Base-by-base conservation (phyloP, 176 grass and related monocot genomes). In the Ensete ventricosum region DNA sequence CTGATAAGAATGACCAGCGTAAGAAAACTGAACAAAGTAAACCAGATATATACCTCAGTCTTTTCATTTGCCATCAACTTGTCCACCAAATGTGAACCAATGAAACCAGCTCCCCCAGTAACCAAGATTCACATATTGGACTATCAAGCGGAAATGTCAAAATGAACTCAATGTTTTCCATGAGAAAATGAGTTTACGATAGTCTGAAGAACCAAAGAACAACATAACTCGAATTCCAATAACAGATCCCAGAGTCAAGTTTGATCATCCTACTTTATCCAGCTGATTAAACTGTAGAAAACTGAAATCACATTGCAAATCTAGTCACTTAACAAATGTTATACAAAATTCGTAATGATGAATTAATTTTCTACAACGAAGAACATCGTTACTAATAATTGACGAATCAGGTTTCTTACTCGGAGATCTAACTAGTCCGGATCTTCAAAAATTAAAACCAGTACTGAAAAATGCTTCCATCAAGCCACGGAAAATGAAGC, bases 31-130 rank as follows among this genome's bases (percentile, higher is more conserved):
- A 16, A 9, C 14, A 12, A 69, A 67, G 62, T 54, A 34, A 48
- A 14, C 57, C 50, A 17, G 55, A 17, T 10, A 74, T 24, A 78
- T 73, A 84, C 82, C 82, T 84, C 93, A 71, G 85, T 96, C 20
- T 90, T 74, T 17, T 86, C 93, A 79, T 89, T 86, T 80, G 89
- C 87, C 78, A 96, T 81, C 62, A 96, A 72, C 73, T 88, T 87
- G 85, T 96, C 93, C 13, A 96, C 93, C 73, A 96, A 85, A 82
- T 92, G 93, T 66, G 87, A 88, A 23, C 93, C 90, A 13, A 96
- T 84, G 81, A 96, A 96, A 1, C 90, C 93, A 62, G 90, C 93
- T 51, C 93, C 90, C 9, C 87, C 93, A 21, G 90, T 96, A 11
- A 96, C 93, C 70, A 96, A 82, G 81, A 96, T 85, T 72, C 87